Evolutionary conservation across 768 basidiomycete genomes (phyloP).

Genomic region (Boletales sp.): DNA sequence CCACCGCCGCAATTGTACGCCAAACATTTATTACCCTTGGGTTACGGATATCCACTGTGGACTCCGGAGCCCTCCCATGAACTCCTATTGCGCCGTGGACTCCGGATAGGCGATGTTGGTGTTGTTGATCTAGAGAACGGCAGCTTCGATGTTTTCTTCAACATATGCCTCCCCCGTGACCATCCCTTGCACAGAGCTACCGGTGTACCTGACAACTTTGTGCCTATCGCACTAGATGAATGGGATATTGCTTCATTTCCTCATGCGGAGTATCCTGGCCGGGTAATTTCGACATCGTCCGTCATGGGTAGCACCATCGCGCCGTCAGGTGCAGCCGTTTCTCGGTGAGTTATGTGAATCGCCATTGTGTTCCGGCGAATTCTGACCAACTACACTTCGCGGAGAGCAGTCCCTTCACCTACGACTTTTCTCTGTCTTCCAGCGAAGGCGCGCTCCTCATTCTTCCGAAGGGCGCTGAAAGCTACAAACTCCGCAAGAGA

Average conservation of each 20-base stretch:
- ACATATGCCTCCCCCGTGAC: slow-evolving; percentile 31
- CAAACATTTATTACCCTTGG: slow-evolving; percentile 3
- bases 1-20: slow-evolving; percentile 14
- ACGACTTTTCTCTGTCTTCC: slow-evolving; percentile 12
- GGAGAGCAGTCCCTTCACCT: slow-evolving; percentile 1
- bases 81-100: slow-evolving; percentile 12
- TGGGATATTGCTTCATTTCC: slow-evolving; percentile 5
- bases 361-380: not conserved
- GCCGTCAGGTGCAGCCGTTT: not conserved
- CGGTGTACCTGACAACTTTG: slow-evolving; percentile 26
- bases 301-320: slow-evolving; percentile 5
- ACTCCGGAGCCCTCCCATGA: slow-evolving; percentile 18
- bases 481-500: slow-evolving; percentile 17
- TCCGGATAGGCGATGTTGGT: slow-evolving; percentile 35
- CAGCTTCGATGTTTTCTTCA: slow-evolving; percentile 36
- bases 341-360: not conserved
- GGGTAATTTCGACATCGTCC: slow-evolving; percentile 9
- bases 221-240: slow-evolving; percentile 10
- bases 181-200: slow-evolving; percentile 17
- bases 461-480: slow-evolving; percentile 28
- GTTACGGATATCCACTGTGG: slow-evolving; percentile 32
- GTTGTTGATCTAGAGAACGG: slow-evolving; percentile 28
- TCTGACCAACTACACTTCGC: not conserved
- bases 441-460: slow-evolving; percentile 29
- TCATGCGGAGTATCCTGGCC: slow-evolving; percentile 8